Evolutionary conservation across 78 protist genomes (phyloP), one percentile per base, ranked within the genome.

Genomic region (Dictyostelium intermedium): DNA sequence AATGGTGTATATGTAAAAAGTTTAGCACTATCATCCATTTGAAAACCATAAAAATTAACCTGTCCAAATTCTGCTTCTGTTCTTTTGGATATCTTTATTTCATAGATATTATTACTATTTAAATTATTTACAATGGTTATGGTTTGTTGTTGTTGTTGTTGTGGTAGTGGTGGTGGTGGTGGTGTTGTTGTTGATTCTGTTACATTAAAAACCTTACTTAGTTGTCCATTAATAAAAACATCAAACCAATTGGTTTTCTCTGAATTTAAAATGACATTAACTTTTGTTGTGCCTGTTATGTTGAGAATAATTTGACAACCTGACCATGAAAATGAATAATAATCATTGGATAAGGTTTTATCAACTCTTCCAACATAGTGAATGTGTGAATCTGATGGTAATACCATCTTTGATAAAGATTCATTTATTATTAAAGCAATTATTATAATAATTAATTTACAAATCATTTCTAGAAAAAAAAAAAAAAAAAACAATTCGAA

Each of bases 311-410:
- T 89, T 32, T 43, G 66, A 5, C 56, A 76, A 50, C 87, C 86
- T 27, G 82, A 27, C 94, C 94, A 89, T 30, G 53, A 63, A 30
- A 89, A 89, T 23, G 41, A 9, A 78, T 89, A 89, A 72, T 72
- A 72, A 1, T 72, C 27, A 20, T 66, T 69, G 9, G n/a, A 18
- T 14, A 41, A 11, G 0, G 34, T 11, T 8, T n/a, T 74, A 30
- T 74, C 92, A 10, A 86, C 8, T 86, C 92, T 86, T n/a, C 92
- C 92, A 3, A 35, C 27, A 86, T 86, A 86, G 2, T 76, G 30
- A 27, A 86, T 30, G 41, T 41, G 39, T 47, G 18, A 35, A 85
- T 85, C 25, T 7, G 56, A 11, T n/a, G 92, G 92, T 72, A 66
- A 56, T 56, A 56, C 66, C 66, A 56, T 20, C 66, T 4, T 56